A percentile compares a stretch with the other conserved stretches of the same genome.
These are phyloP conservation scores for Penstemon newberryi DNA, from an alignment of 257 asterid species.

Conservation along the genomic window DNA sequence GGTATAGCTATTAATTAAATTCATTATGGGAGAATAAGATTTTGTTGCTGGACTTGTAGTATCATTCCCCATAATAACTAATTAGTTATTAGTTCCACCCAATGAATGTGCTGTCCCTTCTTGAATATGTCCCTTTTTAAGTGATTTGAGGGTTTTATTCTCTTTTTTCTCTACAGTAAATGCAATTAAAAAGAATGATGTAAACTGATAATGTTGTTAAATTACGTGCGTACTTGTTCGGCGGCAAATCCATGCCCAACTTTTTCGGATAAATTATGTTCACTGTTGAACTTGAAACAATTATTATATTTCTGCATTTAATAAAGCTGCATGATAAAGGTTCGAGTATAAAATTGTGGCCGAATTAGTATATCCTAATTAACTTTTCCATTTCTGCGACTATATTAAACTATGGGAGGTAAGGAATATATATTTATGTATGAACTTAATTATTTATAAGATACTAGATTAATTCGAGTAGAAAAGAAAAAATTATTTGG, in stretches of 20 bases:
- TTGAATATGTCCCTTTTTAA: slow-evolving; percentile 41
- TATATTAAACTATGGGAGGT: too few species aligned
- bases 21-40: slow-evolving; percentile 17
- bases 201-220: slow-evolving; percentile 25
- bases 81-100: slow-evolving; percentile 15
- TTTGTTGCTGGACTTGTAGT: slow-evolving; percentile 29
- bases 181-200: background rate
- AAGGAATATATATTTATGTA: too few species aligned
- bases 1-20: background rate
- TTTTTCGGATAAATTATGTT: slow-evolving; percentile 27
- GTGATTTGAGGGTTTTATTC: slow-evolving; percentile 43
- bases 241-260: slow-evolving; percentile 29
- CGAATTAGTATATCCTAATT: slow-evolving; percentile 28
- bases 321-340: background rate
- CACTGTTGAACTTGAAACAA: background rate
- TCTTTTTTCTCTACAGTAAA: slow-evolving; percentile 22
- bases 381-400: background rate
- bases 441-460: too few species aligned
- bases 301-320: background rate
- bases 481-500: too few species aligned
- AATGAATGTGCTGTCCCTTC: slow-evolving; percentile 40
- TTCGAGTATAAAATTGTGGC: slow-evolving; percentile 5
- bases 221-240: slow-evolving; percentile 21
- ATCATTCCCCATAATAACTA: slow-evolving; percentile 26
- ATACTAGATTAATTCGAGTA: too few species aligned